phyloP scores from a whole-genome alignment of 345 rosid genomes.

The Aquilaria yunnanensis region DNA sequence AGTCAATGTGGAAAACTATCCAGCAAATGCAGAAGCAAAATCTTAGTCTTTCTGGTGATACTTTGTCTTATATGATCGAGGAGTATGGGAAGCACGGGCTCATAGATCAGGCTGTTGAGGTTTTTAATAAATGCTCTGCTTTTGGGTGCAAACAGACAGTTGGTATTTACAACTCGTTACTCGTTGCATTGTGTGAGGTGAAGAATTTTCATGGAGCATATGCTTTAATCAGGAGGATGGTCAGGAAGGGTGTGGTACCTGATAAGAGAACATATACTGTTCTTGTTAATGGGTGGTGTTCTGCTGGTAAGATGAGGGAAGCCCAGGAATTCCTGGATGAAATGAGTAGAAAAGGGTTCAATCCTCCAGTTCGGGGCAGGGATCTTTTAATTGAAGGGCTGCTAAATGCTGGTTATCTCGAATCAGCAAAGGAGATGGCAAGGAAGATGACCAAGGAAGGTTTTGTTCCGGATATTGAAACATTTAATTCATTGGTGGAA shows the following conservation, averaged over 20 bases:
- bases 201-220: constrained; percentile 86
- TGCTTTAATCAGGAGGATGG: constrained; percentile 78
- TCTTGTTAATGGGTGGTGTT: constrained; percentile 83
- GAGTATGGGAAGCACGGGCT: constrained; percentile 72
- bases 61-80: constrained; percentile 67
- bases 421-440: constrained; percentile 78
- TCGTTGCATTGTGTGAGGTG: constrained; percentile 72
- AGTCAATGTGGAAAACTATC: constrained; percentile 82
- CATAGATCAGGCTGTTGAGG: constrained; percentile 74
- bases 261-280: constrained; percentile 56
- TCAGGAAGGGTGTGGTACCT: constrained; percentile 57
- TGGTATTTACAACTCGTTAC: constrained; percentile 57
- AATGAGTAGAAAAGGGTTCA: constrained; percentile 81
- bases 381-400: constrained; percentile 84
- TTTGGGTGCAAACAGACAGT: constrained; percentile 50
- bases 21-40: constrained; percentile 51
- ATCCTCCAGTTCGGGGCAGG: constrained; percentile 81
- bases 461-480: constrained; percentile 50
- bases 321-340: constrained; percentile 77
- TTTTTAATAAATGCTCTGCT: constrained; percentile 52
- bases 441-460: constrained; percentile 71
- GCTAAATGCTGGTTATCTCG: constrained; percentile 70
- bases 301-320: constrained; percentile 74
- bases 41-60: constrained; percentile 45
- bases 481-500: constrained; percentile 62